Evolutionary conservation across 305 asterid genomes (phyloP).

Genomic region (Ilex paraguariensis): DNA sequence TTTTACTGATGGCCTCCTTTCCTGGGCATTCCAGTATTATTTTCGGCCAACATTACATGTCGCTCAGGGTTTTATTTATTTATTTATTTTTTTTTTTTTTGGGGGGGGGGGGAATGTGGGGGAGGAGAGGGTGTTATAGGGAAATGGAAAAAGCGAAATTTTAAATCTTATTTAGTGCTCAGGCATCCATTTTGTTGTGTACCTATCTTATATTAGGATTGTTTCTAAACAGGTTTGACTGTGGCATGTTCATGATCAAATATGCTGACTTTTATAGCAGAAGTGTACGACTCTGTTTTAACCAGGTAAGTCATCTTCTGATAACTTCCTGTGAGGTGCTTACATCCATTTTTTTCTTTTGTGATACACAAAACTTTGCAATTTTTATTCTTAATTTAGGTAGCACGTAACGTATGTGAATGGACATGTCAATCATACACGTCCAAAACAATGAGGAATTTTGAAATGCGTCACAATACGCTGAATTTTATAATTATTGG

Average conservation of each 20-base stretch:
- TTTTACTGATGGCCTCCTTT: too few species aligned
- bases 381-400: background rate
- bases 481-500: too few species aligned
- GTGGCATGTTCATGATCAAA: constrained; percentile 96
- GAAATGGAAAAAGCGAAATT: too few species aligned
- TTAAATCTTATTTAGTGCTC: too few species aligned
- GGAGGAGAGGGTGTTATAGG: too few species aligned
- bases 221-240: constrained; percentile 61
- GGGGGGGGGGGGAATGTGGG: background rate
- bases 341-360: background rate
- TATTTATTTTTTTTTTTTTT: too few species aligned
- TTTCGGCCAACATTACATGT: too few species aligned
- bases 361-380: background rate
- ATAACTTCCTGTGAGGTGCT: constrained; percentile 1
- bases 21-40: too few species aligned
- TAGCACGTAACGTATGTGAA: too few species aligned
- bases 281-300: constrained; percentile 65
- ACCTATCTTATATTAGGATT: background rate
- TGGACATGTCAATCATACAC: background rate
- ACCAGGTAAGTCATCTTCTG: constrained; percentile 45
- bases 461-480: too few species aligned
- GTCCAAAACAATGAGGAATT: background rate
- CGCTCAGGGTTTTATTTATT: too few species aligned
- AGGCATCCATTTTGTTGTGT: too few species aligned
- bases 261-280: constrained; percentile 93